Conservation (phyloP, 169 alveolate species). For the Eimeria tenella region DNA sequence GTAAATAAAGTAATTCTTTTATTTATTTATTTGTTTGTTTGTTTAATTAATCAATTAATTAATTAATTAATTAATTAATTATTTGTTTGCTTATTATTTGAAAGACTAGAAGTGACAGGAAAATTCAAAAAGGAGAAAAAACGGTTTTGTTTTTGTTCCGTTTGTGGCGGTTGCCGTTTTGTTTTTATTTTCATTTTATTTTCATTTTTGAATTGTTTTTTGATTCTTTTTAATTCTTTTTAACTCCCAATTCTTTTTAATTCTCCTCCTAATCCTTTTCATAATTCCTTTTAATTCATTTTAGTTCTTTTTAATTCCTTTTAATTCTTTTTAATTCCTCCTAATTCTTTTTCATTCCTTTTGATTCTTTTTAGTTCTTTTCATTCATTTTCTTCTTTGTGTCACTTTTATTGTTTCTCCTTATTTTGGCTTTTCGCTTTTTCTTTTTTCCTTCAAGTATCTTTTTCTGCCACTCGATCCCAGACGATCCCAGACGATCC, state of each 20-base stretch:
- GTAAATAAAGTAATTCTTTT: constrained; percentile 56
- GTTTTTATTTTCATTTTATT: background rate
- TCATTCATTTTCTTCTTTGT: background rate
- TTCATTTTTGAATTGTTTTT: too few relatives aligned
- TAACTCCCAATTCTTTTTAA: background rate
- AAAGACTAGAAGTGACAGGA: background rate
- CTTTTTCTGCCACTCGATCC: too few relatives aligned
- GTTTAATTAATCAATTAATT: background rate
- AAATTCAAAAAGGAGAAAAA: background rate
- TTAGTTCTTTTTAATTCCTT: too few relatives aligned
- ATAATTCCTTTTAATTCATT: too few relatives aligned
- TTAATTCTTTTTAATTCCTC: too few relatives aligned
- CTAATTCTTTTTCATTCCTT: background rate
- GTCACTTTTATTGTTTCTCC: background rate
- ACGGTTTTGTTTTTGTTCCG: too few relatives aligned
- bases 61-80: background rate
- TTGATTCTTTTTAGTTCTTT: too few relatives aligned
- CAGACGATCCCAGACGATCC: too few relatives aligned
- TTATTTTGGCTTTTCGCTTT: background rate
- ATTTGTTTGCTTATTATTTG: too few relatives aligned
- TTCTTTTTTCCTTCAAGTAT: too few relatives aligned
- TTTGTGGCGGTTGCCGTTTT: too few relatives aligned
- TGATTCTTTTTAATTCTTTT: too few relatives aligned
- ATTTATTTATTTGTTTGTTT: background rate
- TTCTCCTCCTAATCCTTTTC: background rate